Conservation (phyloP, 1,284 basidiomycete species). For the Rhizopogon parksii region DNA sequence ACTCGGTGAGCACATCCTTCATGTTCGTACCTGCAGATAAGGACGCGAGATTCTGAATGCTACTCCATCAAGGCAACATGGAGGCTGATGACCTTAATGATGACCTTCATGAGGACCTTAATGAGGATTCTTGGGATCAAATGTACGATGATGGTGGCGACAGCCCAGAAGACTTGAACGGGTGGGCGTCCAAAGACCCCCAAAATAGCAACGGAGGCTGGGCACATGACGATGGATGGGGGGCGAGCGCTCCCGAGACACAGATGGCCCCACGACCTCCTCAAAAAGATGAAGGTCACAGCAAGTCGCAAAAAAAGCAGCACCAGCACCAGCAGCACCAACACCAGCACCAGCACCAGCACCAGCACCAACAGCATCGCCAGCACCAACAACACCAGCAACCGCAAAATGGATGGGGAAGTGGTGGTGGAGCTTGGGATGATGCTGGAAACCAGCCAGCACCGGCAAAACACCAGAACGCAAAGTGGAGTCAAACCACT, state of each 20-base stretch:
- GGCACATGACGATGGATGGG: slow-evolving; percentile 16
- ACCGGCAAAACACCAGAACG: slow-evolving; percentile 9
- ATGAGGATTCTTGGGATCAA: slow-evolving; percentile 15
- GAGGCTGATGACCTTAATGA: slow-evolving; percentile 3
- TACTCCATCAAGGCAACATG: slow-evolving; percentile 4
- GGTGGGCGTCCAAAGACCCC: slow-evolving; percentile 19
- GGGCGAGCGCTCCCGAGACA: slow-evolving; percentile 11
- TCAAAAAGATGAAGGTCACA: slow-evolving; percentile 13
- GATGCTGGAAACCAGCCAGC: slow-evolving; percentile 8
- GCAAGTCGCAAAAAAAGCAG: slow-evolving; percentile 15
- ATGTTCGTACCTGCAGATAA: background rate
- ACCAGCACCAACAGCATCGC: slow-evolving; percentile 4
- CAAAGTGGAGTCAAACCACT: slow-evolving; percentile 13
- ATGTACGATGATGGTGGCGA: slow-evolving; percentile 22
- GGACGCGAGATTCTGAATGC: background rate
- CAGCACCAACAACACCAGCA: slow-evolving; percentile 8
- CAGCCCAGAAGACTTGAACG: slow-evolving; percentile 9
- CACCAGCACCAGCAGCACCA: slow-evolving; percentile 11
- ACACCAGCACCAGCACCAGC: slow-evolving; percentile 1
- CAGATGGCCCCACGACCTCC: slow-evolving; percentile 17
- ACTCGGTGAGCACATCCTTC: slow-evolving; percentile 14
- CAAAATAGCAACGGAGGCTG: slow-evolving; percentile 22
- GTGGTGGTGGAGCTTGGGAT: slow-evolving; percentile 6
- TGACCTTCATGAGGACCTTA: slow-evolving; percentile 1
- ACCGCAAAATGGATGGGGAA: slow-evolving; percentile 9